phyloP scores from a whole-genome alignment of 768 basidiomycete genomes.

The Guyanaporus albipodus region DNA sequence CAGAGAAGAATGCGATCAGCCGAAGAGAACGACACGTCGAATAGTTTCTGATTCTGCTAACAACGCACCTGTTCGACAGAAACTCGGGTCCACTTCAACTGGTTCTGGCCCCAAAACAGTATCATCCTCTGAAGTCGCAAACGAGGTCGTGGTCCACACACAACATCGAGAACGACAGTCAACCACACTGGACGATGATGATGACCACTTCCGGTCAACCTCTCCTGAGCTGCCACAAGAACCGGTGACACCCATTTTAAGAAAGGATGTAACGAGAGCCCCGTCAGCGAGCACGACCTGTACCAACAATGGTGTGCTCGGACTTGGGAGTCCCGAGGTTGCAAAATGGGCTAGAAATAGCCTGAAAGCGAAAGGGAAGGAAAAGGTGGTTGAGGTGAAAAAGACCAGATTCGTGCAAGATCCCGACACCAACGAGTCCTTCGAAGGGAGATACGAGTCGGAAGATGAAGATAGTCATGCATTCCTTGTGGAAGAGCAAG shows the following conservation, averaged over 20 bases:
- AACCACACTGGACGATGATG: conserved; percentile 13
- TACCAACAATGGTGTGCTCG: conserved; percentile 33
- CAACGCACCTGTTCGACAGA: conserved; percentile 5
- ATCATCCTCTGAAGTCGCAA: conserved; percentile 7
- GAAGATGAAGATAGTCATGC: conserved; percentile 1
- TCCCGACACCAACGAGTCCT: conserved; percentile 25
- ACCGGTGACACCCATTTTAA: conserved; percentile 31
- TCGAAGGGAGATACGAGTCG: conserved; percentile 12
- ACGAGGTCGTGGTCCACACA: neutral
- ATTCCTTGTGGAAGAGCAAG: conserved; percentile 11
- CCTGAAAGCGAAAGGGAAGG: conserved; percentile 27
- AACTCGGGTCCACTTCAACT: neutral
- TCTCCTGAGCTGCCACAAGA: conserved; percentile 32
- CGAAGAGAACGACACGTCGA: conserved; percentile 11
- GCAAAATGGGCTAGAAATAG: conserved; percentile 47
- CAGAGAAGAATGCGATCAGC: conserved; percentile 1
- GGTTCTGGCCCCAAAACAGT: conserved; percentile 1
- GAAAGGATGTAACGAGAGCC: conserved; percentile 19
- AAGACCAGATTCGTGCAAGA: conserved; percentile 43
- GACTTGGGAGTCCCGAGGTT: conserved; percentile 52
- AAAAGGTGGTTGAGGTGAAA: conserved; percentile 30
- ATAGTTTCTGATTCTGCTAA: conserved; percentile 18
- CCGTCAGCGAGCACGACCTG: conserved; percentile 2
- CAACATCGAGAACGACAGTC: conserved; percentile 10
- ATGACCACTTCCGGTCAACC: conserved; percentile 16